These are phyloP conservation scores for Daldinia eschscholtzii DNA, from an alignment of 2,329 filamentous ascomycete genomes.

Conservation along the genomic window DNA sequence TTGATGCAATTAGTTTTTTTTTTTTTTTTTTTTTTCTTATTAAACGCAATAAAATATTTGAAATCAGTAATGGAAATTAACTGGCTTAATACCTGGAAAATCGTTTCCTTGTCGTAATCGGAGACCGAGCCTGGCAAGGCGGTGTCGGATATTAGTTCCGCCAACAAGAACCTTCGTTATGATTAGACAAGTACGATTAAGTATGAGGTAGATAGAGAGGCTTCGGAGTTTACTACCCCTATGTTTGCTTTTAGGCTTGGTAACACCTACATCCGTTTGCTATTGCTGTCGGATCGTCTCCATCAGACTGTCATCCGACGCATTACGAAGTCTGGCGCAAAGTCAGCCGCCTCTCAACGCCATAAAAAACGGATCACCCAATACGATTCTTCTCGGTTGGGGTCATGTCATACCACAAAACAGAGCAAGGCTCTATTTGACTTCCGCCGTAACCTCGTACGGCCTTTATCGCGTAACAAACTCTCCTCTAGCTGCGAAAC, in stretches of 20 bases:
- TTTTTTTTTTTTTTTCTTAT: too few relatives aligned
- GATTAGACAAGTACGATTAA: conserved; percentile 3
- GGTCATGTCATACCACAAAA: neutral
- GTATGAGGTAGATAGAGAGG: conserved; percentile 10
- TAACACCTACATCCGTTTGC: neutral
- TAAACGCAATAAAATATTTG: conserved; percentile 11
- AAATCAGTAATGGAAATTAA: conserved; percentile 9
- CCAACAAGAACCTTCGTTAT: conserved; percentile 12
- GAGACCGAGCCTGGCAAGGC: conserved; percentile 14
- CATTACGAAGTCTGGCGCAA: neutral
- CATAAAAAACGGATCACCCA: neutral
- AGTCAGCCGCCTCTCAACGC: neutral
- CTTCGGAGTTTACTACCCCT: neutral
- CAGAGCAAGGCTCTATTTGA: neutral
- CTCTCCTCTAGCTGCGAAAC: conserved; percentile 44
- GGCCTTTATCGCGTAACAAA: conserved; percentile 30
- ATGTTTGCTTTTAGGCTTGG: neutral
- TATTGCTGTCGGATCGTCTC: conserved; percentile 1
- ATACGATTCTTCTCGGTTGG: conserved; percentile 8
- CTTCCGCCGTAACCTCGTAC: conserved; percentile 6
- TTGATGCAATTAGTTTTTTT: conserved; percentile 25
- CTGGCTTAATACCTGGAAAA: conserved; percentile 28
- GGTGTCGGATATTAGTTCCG: conserved; percentile 16
- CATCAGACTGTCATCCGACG: conserved; percentile 1
- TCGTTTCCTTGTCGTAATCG: conserved; percentile 25